Percentiles rank a stretch among this genome's conserved stretches.
These are phyloP conservation scores for Protomyces arabidopsidicola DNA, from an alignment of 1,139 yeast genomes.

Conservation along the genomic window DNA sequence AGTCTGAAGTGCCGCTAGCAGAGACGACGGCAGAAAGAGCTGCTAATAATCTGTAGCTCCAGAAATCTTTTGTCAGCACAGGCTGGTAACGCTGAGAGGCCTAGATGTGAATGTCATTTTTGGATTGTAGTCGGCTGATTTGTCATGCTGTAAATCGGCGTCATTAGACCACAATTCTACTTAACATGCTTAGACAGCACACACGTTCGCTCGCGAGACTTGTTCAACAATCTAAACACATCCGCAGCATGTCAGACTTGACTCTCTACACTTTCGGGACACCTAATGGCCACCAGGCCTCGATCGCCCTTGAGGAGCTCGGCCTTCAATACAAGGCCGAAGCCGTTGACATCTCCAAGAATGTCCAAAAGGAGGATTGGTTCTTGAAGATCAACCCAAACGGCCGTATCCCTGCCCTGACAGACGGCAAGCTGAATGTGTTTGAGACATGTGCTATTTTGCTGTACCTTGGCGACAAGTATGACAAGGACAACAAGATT, in stretches of 20 bases:
- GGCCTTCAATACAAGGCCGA: constrained; percentile 48
- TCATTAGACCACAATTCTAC: no score
- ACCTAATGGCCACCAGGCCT: constrained; percentile 55
- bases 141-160: no score
- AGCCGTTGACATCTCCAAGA: constrained; percentile 43
- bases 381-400: constrained; percentile 47
- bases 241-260: constrained; percentile 2
- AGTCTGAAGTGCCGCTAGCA: no score
- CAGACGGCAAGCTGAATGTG: constrained; percentile 44
- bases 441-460: constrained; percentile 59
- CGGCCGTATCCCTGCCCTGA: constrained; percentile 59
- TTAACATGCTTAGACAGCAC: no score
- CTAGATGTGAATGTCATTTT: no score
- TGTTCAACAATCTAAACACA: background rate
- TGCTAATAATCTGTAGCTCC: no score
- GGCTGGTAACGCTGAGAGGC: no score
- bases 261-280: constrained; percentile 38
- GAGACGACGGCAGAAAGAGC: no score
- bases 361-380: constrained; percentile 49
- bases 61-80: no score
- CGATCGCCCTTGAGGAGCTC: constrained; percentile 49
- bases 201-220: background rate
- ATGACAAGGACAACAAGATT: constrained; percentile 50
- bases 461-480: constrained; percentile 52
- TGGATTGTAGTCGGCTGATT: no score